Evolutionary conservation across 176 grass and related monocot species (phyloP).

Genomic region (Avena eriantha): DNA sequence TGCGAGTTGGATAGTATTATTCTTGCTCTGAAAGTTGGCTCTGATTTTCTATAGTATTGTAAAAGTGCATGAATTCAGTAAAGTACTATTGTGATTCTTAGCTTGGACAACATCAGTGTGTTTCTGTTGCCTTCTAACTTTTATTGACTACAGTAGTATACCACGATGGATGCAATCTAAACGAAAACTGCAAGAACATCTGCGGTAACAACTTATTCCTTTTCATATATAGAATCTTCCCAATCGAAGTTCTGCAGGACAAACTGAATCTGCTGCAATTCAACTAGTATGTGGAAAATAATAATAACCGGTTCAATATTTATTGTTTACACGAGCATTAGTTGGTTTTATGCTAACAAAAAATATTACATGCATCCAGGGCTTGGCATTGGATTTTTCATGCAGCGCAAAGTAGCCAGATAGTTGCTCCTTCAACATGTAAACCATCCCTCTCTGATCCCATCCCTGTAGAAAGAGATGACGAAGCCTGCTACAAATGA

Average conservation of each 20-base stretch:
- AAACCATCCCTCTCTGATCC: neutral
- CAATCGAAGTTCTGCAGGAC: neutral
- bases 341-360: neutral
- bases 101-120: too few relatives aligned
- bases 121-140: too few relatives aligned
- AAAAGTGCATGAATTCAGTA: neutral
- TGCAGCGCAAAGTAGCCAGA: neutral
- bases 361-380: neutral
- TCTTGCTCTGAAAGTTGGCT: neutral
- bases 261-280: neutral
- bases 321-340: neutral
- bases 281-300: neutral
- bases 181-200: too few relatives aligned
- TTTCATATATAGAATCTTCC: too few relatives aligned
- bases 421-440: conserved; percentile 10
- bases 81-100: neutral
- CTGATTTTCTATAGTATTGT: neutral
- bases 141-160: too few relatives aligned
- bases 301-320: neutral
- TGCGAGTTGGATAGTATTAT: neutral
- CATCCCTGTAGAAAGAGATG: conserved; percentile 26
- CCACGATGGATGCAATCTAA: too few relatives aligned
- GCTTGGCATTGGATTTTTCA: neutral
- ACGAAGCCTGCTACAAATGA: conserved; percentile 24
- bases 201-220: too few relatives aligned